These are phyloP conservation scores for Corchorus capsularis DNA, from an alignment of 345 rosid species.

Conservation along the genomic window DNA sequence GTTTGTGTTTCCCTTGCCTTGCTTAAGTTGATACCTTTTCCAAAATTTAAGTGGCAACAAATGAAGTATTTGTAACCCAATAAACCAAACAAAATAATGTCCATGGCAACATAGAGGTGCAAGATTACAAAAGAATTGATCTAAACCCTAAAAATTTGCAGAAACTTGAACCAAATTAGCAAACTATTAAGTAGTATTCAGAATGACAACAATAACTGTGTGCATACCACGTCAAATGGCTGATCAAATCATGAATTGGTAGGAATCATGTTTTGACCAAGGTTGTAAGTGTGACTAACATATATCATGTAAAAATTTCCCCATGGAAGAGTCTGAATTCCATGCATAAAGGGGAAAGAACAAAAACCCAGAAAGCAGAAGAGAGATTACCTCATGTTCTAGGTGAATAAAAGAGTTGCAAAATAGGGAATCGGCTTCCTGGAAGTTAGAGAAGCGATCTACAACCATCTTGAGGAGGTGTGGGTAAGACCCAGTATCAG, in stretches of 20 bases:
- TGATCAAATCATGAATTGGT: too few relatives aligned
- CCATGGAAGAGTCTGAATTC: too few relatives aligned
- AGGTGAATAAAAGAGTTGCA: constrained; percentile 44
- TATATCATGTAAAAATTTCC: too few relatives aligned
- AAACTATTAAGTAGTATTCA: neutral
- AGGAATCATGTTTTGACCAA: too few relatives aligned
- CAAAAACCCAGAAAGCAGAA: too few relatives aligned
- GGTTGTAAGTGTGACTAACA: too few relatives aligned
- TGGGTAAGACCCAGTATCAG: constrained; percentile 27
- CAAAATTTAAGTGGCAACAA: neutral
- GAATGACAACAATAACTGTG: neutral
- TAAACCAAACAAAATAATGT: neutral
- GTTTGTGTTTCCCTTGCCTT: neutral
- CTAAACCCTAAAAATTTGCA: neutral
- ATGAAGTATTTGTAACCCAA: neutral
- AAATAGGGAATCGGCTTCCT: constrained; percentile 32
- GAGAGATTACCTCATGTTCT: constrained; percentile 42
- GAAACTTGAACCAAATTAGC: neutral
- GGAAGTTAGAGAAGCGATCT: constrained; percentile 38
- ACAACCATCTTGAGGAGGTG: constrained; percentile 16
- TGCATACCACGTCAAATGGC: too few relatives aligned
- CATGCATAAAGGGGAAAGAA: neutral
- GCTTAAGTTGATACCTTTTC: neutral
- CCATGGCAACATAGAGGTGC: neutral
- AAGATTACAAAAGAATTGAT: neutral